These are phyloP conservation scores for Bipolaris zeicola DNA, from an alignment of 2,329 filamentous ascomycete species.

Conservation along the genomic window DNA sequence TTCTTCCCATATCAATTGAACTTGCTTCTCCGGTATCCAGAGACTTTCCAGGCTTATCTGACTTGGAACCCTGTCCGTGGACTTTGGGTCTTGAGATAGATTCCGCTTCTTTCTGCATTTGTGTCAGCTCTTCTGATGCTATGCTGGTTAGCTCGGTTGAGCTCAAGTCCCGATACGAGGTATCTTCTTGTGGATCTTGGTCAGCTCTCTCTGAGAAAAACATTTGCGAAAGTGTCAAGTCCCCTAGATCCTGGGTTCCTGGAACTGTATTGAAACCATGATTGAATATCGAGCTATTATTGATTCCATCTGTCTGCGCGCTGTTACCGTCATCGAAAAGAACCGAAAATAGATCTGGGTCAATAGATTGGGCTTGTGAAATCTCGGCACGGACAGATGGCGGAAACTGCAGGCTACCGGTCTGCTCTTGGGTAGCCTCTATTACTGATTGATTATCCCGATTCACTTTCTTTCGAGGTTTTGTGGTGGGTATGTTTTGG, in stretches of 20 bases:
- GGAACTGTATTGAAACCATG: constrained; percentile 9
- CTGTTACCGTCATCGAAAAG: constrained; percentile 6
- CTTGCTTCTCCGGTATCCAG: background rate
- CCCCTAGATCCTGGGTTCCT: constrained; percentile 14
- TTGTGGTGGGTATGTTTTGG: constrained; percentile 7
- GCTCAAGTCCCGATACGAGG: background rate
- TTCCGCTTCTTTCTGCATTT: constrained; percentile 7
- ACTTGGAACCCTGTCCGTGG: background rate
- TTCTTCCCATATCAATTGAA: background rate
- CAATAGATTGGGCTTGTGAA: background rate
- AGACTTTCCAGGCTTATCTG: background rate
- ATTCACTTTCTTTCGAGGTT: constrained; percentile 27
- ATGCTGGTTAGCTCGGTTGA: constrained; percentile 17
- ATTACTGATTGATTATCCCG: constrained; percentile 23
- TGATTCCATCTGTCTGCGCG: constrained; percentile 2
- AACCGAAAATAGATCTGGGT: constrained; percentile 2
- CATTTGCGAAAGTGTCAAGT: background rate
- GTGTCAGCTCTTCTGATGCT: constrained; percentile 16
- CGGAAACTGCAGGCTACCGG: background rate
- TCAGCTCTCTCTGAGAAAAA: background rate
- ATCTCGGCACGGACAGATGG: background rate
- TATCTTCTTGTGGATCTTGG: background rate
- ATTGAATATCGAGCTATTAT: constrained; percentile 10
- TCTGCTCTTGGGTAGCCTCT: background rate
- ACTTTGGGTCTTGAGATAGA: background rate